Evolutionary conservation across 768 basidiomycete genomes (phyloP), one percentile per base, ranked within the genome.

Genomic region (Ramaria rubella): DNA sequence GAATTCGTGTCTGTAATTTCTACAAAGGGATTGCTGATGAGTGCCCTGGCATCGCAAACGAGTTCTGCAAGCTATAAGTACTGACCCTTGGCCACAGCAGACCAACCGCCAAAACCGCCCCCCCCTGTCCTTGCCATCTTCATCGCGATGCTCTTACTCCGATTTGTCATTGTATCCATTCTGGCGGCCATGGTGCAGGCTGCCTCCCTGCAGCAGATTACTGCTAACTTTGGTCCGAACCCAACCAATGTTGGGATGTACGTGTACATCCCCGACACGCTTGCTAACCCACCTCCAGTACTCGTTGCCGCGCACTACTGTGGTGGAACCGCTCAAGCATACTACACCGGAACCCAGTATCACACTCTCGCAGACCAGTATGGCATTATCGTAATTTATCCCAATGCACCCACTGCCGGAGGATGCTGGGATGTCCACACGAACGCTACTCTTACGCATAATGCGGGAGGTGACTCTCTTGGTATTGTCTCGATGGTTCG

Each of bases 341-440:
- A 76, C 67, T 83, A 74, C 71, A 54, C 63, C 2, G 74, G 77
- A 27, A 77, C 80, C 3, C 70, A 73, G 50, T 81, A 75, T 62
- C 77, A 77, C 58, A 73, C 71, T 48, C 71, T 78, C 45, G 76
- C 81, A 1, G 79, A 83, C 59, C 63, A 65, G 30, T 66, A 75
- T 56, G 77, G 74, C 5, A 81, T 70, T 68, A 72, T 82, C 58
- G 78, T 82, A 49, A 73, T 82, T 61, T 81, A 74, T 60, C 76
- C 75, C 19, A 63, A 72, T 59, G 74, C 76, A 2, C 76, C 75
- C 4, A 66, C 70, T 55, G 46, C 52, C 4, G 77, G 77, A 50
- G 72, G 70, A 59, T 81, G 80, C 69, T 81, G 77, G 77, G 80
- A 81, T 59, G 79, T 81, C 29, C 69, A 73, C 62, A 72, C 76